A percentile compares a stretch with the other conserved stretches of the same genome.
These are phyloP conservation scores for Ceratobasidium sp. DNA, from an alignment of 1,284 basidiomycete species.

Conservation along the genomic window DNA sequence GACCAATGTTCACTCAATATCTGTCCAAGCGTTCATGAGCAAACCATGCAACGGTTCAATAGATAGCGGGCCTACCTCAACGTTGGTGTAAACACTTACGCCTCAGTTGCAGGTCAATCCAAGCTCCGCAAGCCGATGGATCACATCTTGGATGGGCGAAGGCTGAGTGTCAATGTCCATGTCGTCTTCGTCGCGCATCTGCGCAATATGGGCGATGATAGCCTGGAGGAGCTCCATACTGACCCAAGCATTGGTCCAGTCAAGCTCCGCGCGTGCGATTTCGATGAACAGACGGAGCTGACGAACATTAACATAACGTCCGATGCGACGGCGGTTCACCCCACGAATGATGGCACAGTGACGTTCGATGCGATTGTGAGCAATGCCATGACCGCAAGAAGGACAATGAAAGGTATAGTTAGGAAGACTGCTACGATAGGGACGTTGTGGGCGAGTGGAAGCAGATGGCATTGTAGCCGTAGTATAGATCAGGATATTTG, in stretches of 20 bases:
- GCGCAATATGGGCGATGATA: neutral
- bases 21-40: no score
- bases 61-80: no score
- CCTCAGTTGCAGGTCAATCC: neutral
- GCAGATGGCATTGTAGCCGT: neutral
- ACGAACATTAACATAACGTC: neutral
- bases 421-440: neutral
- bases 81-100: neutral
- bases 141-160: neutral
- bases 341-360: neutral
- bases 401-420: neutral
- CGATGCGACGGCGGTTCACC: neutral
- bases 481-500: neutral
- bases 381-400: neutral
- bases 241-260: neutral
- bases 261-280: neutral
- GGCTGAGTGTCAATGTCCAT: neutral
- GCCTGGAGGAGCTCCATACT: neutral
- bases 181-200: neutral
- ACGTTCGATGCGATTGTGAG: neutral
- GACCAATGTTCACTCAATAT: no score
- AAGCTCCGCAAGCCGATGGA: neutral
- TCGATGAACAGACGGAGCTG: slow-evolving; percentile 5
- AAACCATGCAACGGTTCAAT: no score
- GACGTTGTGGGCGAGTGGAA: neutral